These are phyloP conservation scores for Pilobolus umbonatus DNA, from an alignment of 192 early-diverging fungal genomes.

Conservation along the genomic window DNA sequence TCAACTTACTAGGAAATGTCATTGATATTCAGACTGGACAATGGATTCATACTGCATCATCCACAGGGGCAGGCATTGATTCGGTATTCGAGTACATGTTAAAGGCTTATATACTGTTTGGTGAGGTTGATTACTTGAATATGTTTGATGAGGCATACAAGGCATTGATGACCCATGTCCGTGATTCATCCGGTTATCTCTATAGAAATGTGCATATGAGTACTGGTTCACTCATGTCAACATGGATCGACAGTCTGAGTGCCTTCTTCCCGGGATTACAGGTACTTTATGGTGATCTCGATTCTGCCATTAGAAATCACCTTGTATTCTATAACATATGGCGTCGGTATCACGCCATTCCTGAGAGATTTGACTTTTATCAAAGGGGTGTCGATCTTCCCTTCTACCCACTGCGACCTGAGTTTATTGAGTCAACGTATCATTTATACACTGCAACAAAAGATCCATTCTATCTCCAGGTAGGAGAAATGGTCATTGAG, in stretches of 20 bases:
- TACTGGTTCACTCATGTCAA: constrained; percentile 55
- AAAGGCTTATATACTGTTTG: constrained; percentile 87
- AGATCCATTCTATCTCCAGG: constrained; percentile 86
- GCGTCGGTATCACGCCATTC: constrained; percentile 77
- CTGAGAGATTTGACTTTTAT: constrained; percentile 83
- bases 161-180: constrained; percentile 57
- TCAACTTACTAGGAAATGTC: constrained; percentile 80
- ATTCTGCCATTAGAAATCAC: constrained; percentile 78
- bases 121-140: constrained; percentile 67
- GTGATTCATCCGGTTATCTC: constrained; percentile 68
- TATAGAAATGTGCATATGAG: constrained; percentile 87
- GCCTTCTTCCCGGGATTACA: constrained; percentile 93
- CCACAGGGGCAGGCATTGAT: constrained; percentile 88
- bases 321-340: constrained; percentile 84
- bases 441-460: constrained; percentile 86
- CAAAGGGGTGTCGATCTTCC: constrained; percentile 55
- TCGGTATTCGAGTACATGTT: constrained; percentile 91
- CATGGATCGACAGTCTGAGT: constrained; percentile 85
- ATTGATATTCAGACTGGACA: constrained; percentile 65
- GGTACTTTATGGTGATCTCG: constrained; percentile 82
- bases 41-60: constrained; percentile 69
- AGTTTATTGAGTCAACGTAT: constrained; percentile 93
- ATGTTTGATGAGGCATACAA: constrained; percentile 75
- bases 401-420: constrained; percentile 86
- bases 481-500: constrained; percentile 80